A percentile compares a stretch with the other conserved stretches of the same genome.
These are phyloP conservation scores for Suillus variegatus DNA, from an alignment of 768 basidiomycete species.

Conservation along the genomic window DNA sequence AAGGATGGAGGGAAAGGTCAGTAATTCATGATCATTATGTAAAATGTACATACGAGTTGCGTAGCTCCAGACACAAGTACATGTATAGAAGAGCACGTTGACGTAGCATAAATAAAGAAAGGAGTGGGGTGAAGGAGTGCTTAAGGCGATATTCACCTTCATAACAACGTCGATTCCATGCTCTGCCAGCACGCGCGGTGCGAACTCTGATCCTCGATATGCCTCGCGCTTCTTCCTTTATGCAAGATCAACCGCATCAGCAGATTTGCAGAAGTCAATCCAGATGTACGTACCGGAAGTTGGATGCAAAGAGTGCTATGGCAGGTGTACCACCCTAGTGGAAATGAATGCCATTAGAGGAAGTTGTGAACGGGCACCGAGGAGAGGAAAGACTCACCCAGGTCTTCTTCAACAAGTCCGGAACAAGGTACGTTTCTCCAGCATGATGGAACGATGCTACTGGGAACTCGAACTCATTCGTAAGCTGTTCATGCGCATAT, in stretches of 20 bases:
- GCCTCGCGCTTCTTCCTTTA: conserved; percentile 77
- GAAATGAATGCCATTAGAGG: not conserved
- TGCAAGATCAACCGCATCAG: conserved; percentile 3
- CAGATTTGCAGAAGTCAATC: not conserved
- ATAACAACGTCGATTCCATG: conserved; percentile 68
- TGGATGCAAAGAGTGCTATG: conserved; percentile 74
- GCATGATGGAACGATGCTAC: conserved; percentile 81
- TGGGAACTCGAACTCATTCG: conserved; percentile 84
- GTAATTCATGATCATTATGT: not conserved
- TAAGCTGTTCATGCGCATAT: conserved; percentile 43
- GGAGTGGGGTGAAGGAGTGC: not conserved
- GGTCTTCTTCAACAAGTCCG: conserved; percentile 69
- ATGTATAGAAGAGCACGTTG: not conserved
- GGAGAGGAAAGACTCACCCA: conserved; percentile 44
- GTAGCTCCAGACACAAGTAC: not conserved
- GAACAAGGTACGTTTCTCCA: conserved; percentile 81
- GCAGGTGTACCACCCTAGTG: conserved; percentile 64
- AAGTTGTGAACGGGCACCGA: conserved; percentile 1
- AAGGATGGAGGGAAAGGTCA: not conserved
- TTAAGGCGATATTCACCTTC: conserved; percentile 50
- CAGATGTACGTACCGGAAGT: conserved; percentile 34
- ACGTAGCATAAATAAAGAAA: not conserved
- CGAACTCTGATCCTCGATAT: conserved; percentile 79
- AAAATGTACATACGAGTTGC: not conserved
- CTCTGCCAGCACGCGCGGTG: conserved; percentile 71